Conservation (phyloP, 2,329 filamentous ascomycete genomes). For the Cladorrhinum sp. region DNA sequence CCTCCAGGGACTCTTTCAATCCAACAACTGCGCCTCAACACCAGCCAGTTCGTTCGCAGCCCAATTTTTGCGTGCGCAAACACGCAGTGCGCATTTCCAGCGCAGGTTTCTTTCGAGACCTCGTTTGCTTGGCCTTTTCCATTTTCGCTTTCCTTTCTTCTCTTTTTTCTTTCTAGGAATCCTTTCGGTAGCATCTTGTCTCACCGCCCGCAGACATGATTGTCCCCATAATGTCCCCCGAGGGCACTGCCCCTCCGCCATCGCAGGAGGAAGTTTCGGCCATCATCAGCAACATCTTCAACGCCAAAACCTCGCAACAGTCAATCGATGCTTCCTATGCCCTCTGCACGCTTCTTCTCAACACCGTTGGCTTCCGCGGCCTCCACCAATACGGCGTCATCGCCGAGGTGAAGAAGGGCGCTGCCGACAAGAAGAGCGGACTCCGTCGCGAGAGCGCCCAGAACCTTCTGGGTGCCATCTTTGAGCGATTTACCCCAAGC, state of each 20-base stretch:
- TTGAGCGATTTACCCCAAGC: constrained; percentile 79
- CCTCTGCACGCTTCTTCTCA: constrained; percentile 57
- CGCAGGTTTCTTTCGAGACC: constrained; percentile 15
- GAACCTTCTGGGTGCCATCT: constrained; percentile 89
- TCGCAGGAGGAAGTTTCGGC: constrained; percentile 63
- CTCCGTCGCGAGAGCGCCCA: constrained; percentile 84
- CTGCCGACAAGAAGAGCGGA: constrained; percentile 89
- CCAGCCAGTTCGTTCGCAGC: constrained; percentile 2
- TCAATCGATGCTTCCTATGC: constrained; percentile 64
- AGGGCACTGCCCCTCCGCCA: constrained; percentile 49
- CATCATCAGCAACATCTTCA: constrained; percentile 66
- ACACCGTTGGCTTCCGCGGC: constrained; percentile 51
- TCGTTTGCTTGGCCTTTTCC: constrained; percentile 1
- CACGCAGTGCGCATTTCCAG: constrained; percentile 17
- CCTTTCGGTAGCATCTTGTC: constrained; percentile 14
- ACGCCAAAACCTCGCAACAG: constrained; percentile 63
- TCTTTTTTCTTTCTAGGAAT: not conserved
- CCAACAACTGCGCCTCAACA: not conserved
- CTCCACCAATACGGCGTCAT: constrained; percentile 53
- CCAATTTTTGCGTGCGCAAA: not conserved
- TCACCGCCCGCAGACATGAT: constrained; percentile 26
- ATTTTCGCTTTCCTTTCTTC: not conserved
- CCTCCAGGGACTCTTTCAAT: not conserved
- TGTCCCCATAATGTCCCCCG: constrained; percentile 28
- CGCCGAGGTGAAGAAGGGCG: constrained; percentile 65